Percentiles rank a stretch among this genome's conserved stretches.
These are phyloP conservation scores for Candida qinlingensis DNA, from an alignment of 805 yeast genomes.

Conservation along the genomic window DNA sequence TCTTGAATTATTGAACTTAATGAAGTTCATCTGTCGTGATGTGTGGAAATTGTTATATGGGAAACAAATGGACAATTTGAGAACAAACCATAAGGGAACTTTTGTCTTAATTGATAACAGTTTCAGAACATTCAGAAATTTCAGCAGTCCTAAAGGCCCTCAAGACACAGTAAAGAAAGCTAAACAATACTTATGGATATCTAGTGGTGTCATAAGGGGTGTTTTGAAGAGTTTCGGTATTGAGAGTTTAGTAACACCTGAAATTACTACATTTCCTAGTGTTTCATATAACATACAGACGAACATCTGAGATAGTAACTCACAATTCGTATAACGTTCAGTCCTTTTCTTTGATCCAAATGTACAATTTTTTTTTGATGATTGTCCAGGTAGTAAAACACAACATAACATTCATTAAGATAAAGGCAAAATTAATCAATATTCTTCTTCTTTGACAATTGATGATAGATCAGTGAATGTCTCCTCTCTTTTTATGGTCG, in stretches of 20 bases:
- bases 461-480: slow-evolving; percentile 51
- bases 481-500: slow-evolving; percentile 42
- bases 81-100: slow-evolving; percentile 88
- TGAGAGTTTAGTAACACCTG: slow-evolving; percentile 60
- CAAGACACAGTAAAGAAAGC: slow-evolving; percentile 41
- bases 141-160: slow-evolving; percentile 41
- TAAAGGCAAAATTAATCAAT: no score
- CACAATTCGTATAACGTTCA: not conserved
- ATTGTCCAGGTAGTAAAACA: no score
- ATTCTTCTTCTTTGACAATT: slow-evolving; percentile 25
- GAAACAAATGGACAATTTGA: slow-evolving; percentile 85
- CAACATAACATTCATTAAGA: no score
- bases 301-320: slow-evolving; percentile 5
- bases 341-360: not conserved
- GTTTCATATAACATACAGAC: slow-evolving; percentile 75
- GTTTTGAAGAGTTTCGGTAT: slow-evolving; percentile 65
- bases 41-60: slow-evolving; percentile 78
- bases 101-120: slow-evolving; percentile 70
- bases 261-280: slow-evolving; percentile 52
- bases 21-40: slow-evolving; percentile 91
- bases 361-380: not conserved
- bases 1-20: slow-evolving; percentile 69
- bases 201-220: slow-evolving; percentile 74
- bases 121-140: slow-evolving; percentile 48
- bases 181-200: slow-evolving; percentile 56